Evolutionary conservation across 2,329 filamentous ascomycete genomes (phyloP).

Genomic region (Lasiodiplodia theobromae): DNA sequence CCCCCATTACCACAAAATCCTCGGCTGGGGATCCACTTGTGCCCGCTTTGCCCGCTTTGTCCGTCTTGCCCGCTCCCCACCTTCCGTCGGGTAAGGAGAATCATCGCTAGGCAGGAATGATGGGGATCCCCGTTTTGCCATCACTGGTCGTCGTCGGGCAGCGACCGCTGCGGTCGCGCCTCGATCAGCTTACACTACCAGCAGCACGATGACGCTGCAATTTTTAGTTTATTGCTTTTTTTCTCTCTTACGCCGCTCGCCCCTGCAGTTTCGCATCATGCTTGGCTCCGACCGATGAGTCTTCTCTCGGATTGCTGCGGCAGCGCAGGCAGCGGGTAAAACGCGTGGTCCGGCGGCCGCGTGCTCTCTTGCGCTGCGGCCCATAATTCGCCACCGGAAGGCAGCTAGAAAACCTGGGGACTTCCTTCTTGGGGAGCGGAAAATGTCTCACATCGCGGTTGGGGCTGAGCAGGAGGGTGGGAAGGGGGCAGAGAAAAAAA

Average conservation of each 20-base stretch:
- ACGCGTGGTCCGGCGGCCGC: background rate
- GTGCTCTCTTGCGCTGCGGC: conserved; percentile 2
- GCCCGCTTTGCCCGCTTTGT: background rate
- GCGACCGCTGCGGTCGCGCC: background rate
- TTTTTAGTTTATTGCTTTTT: conserved; percentile 1
- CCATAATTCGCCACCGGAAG: conserved; percentile 8
- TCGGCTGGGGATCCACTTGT: background rate
- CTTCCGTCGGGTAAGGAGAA: background rate
- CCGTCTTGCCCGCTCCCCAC: background rate
- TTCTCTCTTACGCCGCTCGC: background rate
- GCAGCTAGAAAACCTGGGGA: conserved; percentile 5
- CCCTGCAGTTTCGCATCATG: background rate
- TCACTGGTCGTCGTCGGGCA: background rate
- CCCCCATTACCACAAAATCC: background rate
- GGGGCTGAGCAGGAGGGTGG: background rate
- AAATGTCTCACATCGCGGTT: conserved; percentile 12
- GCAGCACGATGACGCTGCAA: background rate
- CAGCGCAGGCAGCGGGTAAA: background rate
- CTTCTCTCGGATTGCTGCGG: background rate
- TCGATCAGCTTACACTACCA: conserved; percentile 10
- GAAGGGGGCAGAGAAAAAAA: background rate
- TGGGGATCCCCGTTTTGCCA: background rate
- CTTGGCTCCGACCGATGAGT: background rate
- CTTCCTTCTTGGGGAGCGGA: background rate
- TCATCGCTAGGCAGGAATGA: background rate